Base-by-base conservation (phyloP, 2,329 filamentous ascomycete species). In the Aspergillus awamori region DNA sequence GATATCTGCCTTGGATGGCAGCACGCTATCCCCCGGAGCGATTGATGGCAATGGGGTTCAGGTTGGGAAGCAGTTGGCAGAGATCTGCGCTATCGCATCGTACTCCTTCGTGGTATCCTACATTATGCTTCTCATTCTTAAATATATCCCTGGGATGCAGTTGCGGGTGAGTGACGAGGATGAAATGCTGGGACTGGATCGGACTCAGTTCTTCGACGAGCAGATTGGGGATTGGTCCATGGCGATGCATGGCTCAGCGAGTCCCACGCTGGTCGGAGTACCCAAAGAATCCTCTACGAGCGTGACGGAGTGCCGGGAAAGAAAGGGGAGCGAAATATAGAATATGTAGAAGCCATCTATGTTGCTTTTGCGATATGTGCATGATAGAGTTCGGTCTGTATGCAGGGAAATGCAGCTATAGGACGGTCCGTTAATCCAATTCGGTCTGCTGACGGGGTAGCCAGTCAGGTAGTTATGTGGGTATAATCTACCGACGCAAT, bases 1-100 rank as follows among this genome's bases (percentile, higher is more conserved):
- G 11, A 71, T 78, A 26, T 76, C 76, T 1, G 69, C 74, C 2
- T 78, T 86, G 43, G 84, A 86, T 58, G 83, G 84, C 49, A 73
- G 71, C 11, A 81, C 81, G 1, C 70, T 80, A 20, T 68, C 65
- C 41, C 74, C 71, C n/a, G 79, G 83, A 8, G 84, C 81, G 45
- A 81, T 85, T 66, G 83, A 86, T 57, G 83, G 84, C 58, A 80
- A 84, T 53, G 83, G 83, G 17, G 74, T 84, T 36, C 84, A 86
- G 67, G 77, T 86, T 20, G 83, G 80, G 45, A 80, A 81, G 67
- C 84, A 86, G 69, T 73, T 86, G 47, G 84, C 83, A 7, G 84
- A 86, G 66, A 84, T 86, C 65, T 79, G 77, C 45, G 81, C 83
- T 58, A 84, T 86, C 63, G 80, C 80, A 3, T 70, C 73, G 4